Evolutionary conservation across 495 filamentous ascomycete species (phyloP), one percentile per base, ranked within the genome.

Genomic region (Bryoglossum gracile): DNA sequence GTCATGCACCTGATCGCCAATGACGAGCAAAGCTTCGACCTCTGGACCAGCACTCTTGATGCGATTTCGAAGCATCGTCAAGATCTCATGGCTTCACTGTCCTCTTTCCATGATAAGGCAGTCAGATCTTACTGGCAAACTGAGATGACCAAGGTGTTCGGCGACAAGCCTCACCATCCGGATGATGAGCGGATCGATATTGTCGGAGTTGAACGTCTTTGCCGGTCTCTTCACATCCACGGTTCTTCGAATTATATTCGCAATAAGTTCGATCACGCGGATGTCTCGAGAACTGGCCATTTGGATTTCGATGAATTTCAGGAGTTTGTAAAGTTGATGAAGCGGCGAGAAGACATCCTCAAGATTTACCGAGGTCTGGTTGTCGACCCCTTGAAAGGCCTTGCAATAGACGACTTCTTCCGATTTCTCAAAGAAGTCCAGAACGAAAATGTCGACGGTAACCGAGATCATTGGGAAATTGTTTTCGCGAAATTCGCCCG

Each of bases 211-310:
- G 83, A 87, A 58, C 80, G 81, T 34, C 73, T 96, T 8, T 96
- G 91, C 65, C 84, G 82, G 53, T 84, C 79, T 51, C 70, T 97
- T 36, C 87, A 96, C 58, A 94, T 98, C 57, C 84, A 95, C 61
- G 87, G 84, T 64, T 84, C 87, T 11, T 75, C 80, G 30, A 76
- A 80, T 33, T 78, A 84, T 56, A 72, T 96, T 18, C 78, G 74
- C 28, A 74, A 75, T n/a, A 85, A 84, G 45, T 95, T 97, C 56
- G 67, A 76, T 34, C 74, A 77, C 47, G 87, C 83, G n/a, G 88
- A 94, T 65, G 63, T 66, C 9, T 71, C 68, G 17, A 62, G 60
- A 16, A 75, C 70, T 1, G 82, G 82, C 8, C 75, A 72, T 38
- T 71, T 97, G 32, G 78, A 82, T 45, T 92, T 86, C 55, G 58